Conservation (phyloP, 352 stramenopile genomes). For the Pythium biforme region DNA sequence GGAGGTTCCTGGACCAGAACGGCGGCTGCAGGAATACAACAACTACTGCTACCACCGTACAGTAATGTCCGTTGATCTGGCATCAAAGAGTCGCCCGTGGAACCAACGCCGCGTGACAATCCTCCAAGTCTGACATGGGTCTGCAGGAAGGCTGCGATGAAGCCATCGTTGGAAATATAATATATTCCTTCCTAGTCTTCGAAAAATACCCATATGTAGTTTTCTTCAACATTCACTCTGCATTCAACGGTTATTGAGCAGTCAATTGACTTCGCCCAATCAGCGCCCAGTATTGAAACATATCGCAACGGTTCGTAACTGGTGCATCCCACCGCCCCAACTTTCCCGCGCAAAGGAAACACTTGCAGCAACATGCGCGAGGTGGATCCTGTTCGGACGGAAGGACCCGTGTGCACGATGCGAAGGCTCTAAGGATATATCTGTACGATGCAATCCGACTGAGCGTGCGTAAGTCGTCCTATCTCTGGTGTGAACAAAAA, state of each 20-base stretch:
- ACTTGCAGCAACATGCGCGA: too few species aligned
- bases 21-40: too few species aligned
- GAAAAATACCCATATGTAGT: conserved; percentile 14
- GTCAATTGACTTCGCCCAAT: conserved; percentile 15
- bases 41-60: too few species aligned
- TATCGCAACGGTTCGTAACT: conserved; percentile 4
- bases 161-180: background rate
- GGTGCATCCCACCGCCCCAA: background rate
- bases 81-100: too few species aligned
- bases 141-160: background rate
- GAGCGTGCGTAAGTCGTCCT: too few species aligned
- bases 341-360: background rate
- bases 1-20: too few species aligned
- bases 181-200: background rate
- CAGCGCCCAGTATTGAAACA: background rate
- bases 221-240: conserved; percentile 23
- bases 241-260: background rate
- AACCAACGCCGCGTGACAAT: too few species aligned
- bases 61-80: too few species aligned
- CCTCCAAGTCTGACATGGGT: too few species aligned
- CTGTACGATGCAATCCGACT: background rate
- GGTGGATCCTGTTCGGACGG: too few species aligned
- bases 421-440: too few species aligned
- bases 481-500: background rate
- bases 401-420: too few species aligned